Evolutionary conservation across 352 stramenopile genomes (phyloP), one percentile per base, ranked within the genome.

Genomic region (Globisporangium radiosum): DNA sequence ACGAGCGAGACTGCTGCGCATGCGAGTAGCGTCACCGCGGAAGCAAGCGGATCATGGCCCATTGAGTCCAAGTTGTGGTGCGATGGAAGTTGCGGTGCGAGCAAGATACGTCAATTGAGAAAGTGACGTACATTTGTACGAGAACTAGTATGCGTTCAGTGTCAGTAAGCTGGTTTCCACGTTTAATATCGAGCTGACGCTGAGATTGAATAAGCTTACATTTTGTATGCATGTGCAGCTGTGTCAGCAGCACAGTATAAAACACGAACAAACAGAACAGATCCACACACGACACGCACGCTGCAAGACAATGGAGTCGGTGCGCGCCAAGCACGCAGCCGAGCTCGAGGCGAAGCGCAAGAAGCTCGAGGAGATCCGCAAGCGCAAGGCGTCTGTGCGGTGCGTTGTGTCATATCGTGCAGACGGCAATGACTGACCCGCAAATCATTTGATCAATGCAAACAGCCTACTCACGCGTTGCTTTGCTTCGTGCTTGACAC

Each of bases 301-400:
- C 33, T 50, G 17, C 33, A 50, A 40, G 37, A 66, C 1, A 48
- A 86, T 86, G 76, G 76, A 86, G 67, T 86, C 76, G 60, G 72
- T 92, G 60, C 85, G 85, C 62, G 85, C 82, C 52, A 88, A 88
- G 64, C 85, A 94, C 66, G 85, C 83, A 69, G 83, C 83, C 6
- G 85, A 95, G 69, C 72, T 95, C 48, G 85, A 95, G 65, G 85
- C 79, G 37, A 95, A 95, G 72, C 85, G 85, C 64, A 87, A 87
- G 68, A 95, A 95, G 71, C 75, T 95, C n/a, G 84, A 95, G 66
- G 85, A 95, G 73, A 93, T 95, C 63, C 85, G 85, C 52, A 78
- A 87, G 55, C 80, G 85, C 40, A 95, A 95, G 65, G 85, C 83
- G 0, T 82, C 80, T 33, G 73, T 92, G 43, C 71, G 81, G 81